phyloP scores from a whole-genome alignment of 805 yeast species.

The Candida yuanshanica region DNA sequence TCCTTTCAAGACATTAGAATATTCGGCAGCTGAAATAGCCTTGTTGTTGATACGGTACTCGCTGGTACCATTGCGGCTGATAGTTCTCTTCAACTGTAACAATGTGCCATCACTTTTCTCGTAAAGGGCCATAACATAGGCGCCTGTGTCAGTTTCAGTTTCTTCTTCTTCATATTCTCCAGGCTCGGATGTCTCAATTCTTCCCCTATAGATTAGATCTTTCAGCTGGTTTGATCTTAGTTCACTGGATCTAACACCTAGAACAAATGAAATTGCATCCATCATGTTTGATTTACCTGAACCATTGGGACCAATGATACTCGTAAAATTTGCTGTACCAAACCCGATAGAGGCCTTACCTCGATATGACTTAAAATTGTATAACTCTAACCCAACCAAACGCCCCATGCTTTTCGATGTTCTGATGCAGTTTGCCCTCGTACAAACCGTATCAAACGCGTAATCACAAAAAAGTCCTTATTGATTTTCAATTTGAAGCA shows the following conservation, averaged over 20 bases:
- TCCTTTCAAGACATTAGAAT: conserved; percentile 56
- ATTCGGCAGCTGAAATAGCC: conserved; percentile 57
- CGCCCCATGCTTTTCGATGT: conserved; percentile 60
- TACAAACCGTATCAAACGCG: neutral
- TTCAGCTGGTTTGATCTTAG: conserved; percentile 67
- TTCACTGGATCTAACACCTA: conserved; percentile 74
- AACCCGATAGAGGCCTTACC: conserved; percentile 76
- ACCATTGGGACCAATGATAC: conserved; percentile 98
- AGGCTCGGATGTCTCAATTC: conserved; percentile 29
- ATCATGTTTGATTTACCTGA: conserved; percentile 96
- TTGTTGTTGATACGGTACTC: conserved; percentile 62
- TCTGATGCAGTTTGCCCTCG: neutral
- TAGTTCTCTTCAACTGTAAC: conserved; percentile 57
- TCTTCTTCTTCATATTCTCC: conserved; percentile 18
- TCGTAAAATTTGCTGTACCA: conserved; percentile 77
- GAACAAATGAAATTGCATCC: conserved; percentile 94
- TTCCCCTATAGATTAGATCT: conserved; percentile 80
- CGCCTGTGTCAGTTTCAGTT: conserved; percentile 32
- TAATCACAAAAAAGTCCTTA: neutral
- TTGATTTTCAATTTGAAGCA: neutral
- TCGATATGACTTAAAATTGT: conserved; percentile 87
- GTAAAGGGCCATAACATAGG: conserved; percentile 76
- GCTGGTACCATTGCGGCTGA: conserved; percentile 53
- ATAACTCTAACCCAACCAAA: conserved; percentile 67
- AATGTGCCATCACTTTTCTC: conserved; percentile 55